Evolutionary conservation across 78 protist species (phyloP).

Genomic region (Anaeramoeba flamelloides): DNA sequence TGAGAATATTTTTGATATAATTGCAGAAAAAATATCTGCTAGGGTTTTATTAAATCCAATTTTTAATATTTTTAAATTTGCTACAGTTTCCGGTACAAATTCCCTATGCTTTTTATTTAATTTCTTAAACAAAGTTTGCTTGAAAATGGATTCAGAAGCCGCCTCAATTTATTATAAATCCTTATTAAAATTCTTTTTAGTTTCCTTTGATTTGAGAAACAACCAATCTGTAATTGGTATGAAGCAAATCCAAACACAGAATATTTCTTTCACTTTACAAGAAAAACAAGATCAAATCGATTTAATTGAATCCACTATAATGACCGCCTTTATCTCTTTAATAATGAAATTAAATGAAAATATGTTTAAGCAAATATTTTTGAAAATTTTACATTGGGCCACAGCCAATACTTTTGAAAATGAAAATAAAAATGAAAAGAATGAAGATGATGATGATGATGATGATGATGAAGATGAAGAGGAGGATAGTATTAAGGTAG

Average conservation of each 20-base stretch:
- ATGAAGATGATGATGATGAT: neutral
- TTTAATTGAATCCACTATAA: neutral
- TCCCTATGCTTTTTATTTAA: neutral
- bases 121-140: neutral
- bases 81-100: neutral
- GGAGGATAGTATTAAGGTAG: neutral
- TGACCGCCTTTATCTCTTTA: neutral
- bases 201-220: neutral
- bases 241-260: neutral
- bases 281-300: neutral
- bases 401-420: neutral
- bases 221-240: neutral
- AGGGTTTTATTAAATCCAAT: neutral
- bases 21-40: neutral
- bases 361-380: neutral
- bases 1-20: neutral
- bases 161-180: neutral
- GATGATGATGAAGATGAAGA: neutral
- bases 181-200: neutral
- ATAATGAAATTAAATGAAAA: neutral
- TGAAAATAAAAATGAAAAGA: neutral
- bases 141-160: neutral
- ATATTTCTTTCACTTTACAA: too few species aligned
- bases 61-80: neutral
- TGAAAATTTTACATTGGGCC: constrained; percentile 1